phyloP scores from a whole-genome alignment of 2,329 filamentous ascomycete species.

The Iodosphaeria phyllophila region DNA sequence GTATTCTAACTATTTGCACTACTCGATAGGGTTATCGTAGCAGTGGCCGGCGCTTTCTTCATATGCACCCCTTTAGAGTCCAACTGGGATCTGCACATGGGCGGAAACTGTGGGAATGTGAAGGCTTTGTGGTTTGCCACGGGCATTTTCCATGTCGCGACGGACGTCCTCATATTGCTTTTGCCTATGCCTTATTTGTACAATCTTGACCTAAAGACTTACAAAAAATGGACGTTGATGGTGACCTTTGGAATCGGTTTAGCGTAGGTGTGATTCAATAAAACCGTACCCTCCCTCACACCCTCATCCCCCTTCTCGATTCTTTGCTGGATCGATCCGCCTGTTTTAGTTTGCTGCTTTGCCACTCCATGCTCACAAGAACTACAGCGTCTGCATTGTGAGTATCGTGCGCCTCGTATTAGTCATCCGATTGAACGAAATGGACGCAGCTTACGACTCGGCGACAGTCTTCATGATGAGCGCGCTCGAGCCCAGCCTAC shows the following conservation, averaged over 20 bases:
- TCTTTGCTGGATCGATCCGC: too few species aligned
- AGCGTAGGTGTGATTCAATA: too few species aligned
- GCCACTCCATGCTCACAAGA: background rate
- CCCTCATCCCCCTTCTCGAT: too few species aligned
- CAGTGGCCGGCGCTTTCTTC: slow-evolving; percentile 5
- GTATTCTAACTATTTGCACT: too few species aligned
- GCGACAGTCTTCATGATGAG: slow-evolving; percentile 2
- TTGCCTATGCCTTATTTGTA: slow-evolving; percentile 15
- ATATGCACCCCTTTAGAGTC: slow-evolving; percentile 2
- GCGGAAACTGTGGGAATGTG: slow-evolving; percentile 5
- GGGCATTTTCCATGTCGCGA: slow-evolving; percentile 14
- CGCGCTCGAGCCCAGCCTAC: slow-evolving; percentile 2
- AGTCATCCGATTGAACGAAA: slow-evolving; percentile 2
- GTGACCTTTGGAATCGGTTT: too few species aligned
- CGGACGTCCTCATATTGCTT: slow-evolving; percentile 13
- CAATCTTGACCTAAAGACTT: too few species aligned
- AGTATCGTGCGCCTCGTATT: slow-evolving; percentile 3
- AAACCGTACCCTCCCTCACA: too few species aligned
- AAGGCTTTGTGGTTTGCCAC: slow-evolving; percentile 12
- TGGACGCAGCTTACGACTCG: slow-evolving; percentile 2
- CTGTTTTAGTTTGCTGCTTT: too few species aligned
- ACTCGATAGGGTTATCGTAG: slow-evolving; percentile 4
- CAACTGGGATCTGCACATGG: slow-evolving; percentile 2
- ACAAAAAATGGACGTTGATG: too few species aligned
- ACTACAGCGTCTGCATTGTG: slow-evolving; percentile 3